Evolutionary conservation across 2,329 filamentous ascomycete genomes (phyloP), one percentile per base, ranked within the genome.

Genomic region (Hypoxylon sp.): DNA sequence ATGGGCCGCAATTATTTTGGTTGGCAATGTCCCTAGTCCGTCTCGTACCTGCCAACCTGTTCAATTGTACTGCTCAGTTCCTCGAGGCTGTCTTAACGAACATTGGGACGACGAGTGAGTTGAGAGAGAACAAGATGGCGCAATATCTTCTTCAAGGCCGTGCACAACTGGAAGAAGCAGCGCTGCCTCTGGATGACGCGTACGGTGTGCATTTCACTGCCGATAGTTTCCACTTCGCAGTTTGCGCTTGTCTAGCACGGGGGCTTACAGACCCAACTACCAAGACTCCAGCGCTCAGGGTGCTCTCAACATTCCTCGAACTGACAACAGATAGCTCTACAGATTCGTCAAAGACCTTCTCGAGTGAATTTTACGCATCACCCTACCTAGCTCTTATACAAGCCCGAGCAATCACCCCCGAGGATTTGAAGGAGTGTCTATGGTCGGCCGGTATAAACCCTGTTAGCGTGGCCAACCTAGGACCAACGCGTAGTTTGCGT

Each of bases 1-100:
- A 92, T 73, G 88, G 89, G 0, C 79, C 91, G 35, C 90, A 92
- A 73, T 81, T 92, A 5, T 92, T 92, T 76, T 92, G 90, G 90
- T 81, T 92, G 35, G 89, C 89, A 8, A 87, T 92, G 70, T 91
- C 89, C 2, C 81, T 92, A 0, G 82, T 92, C 24, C 85, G 90
- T 6, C 84, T 92, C 2, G 88, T 91, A 15, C 89, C 90, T 2
- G 81, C 86, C 5, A 81, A 79, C 42, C 82, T 92, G 1, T 92
- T 91, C 79, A 91, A 90, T 76, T 90, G 87, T 75, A 86, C 89
- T 3, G 89, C 89, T 0, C 82, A 86, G 31, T 89, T 92, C 61
- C 81, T 92, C 1, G 89, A 91, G 72, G 86, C 89, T 2, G 87
- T 91, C 1, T 75, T 92, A 46, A 85, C 83, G 48, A 91, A 91